Evolutionary conservation across 352 stramenopile genomes (phyloP), one percentile per base, ranked within the genome.

Genomic region (Globisporangium paroecandrum): DNA sequence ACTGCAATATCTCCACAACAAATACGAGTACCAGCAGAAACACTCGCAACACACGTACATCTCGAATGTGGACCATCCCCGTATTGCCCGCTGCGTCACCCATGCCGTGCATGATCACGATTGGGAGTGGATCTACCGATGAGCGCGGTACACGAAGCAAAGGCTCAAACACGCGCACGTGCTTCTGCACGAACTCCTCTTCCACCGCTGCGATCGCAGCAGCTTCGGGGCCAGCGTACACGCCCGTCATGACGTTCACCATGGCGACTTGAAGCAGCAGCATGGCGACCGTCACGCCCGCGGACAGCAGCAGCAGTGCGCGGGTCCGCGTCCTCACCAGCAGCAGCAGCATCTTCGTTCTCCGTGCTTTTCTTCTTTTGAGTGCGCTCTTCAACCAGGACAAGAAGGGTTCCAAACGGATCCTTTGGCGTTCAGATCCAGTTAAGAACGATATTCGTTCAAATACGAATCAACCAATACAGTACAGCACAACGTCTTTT

Each of bases 81-180:
- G 76, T 64, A 69, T 98, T 98, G 7, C 87, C 89, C 47, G 91
- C 97, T 13, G 87, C 91, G 64, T 98, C 95, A n/a, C 93, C 95
- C 93, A 98, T 98, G 13, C 95, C 95, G 68, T 98, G 94, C 73
- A 97, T 97, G 29, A 97, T 56, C 18, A 97, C 85, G 1, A 96
- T 78, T 2, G 90, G 90, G 47, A 83, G 63, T n/a, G 64, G 57
- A 20, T 69, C 67, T 4, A 66, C 41, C 20, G 43, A n/a, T 12
- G 43, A 49, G n/a, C 18, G 58, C 56, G 78, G 61, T 4, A 27
- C n/a, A 6, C 9, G 13, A 8, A 71, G n/a, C 43, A 60, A 47
- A 49, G 55, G 62, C 20, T 77, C 58, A 47, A 82, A 89, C 56
- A 89, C 81, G 46, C 46, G 57, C 55, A 65, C 43, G 43, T 43